Evolutionary conservation across 208 protist species (phyloP).

Genomic region (Novymonas esmeraldas): DNA sequence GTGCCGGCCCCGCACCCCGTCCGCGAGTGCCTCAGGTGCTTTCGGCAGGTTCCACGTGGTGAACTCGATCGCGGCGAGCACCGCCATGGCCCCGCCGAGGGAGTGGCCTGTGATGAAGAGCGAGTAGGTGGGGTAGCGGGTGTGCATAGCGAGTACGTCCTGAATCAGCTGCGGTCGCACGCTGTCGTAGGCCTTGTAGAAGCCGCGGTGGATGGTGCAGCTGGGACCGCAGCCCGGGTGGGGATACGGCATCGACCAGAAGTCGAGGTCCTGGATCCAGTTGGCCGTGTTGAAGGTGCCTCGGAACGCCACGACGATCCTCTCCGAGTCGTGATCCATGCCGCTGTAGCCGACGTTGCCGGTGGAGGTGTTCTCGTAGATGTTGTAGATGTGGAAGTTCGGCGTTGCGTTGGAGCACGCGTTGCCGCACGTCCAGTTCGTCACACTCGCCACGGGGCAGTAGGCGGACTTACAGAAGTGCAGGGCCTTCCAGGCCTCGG

Average conservation of each 20-base stretch:
- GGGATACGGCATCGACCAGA: conserved; percentile 43
- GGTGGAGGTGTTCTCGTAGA: conserved; percentile 39
- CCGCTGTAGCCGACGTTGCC: conserved; percentile 45
- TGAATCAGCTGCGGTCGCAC: conserved; percentile 30
- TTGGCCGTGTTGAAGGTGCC: conserved; percentile 60
- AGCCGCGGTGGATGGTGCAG: conserved; percentile 64
- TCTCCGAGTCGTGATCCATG: conserved; percentile 21
- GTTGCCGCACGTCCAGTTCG: conserved; percentile 42
- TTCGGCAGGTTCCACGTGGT: conserved; percentile 1
- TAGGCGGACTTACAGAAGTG: conserved; percentile 57
- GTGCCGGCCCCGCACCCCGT: not conserved
- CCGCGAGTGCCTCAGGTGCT: not conserved
- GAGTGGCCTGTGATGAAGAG: conserved; percentile 81
- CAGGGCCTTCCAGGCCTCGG: conserved; percentile 34
- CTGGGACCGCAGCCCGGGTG: conserved; percentile 11
- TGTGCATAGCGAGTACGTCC: conserved; percentile 37
- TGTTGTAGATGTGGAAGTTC: conserved; percentile 31
- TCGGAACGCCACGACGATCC: conserved; percentile 66
- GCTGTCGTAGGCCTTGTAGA: conserved; percentile 50
- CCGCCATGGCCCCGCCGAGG: conserved; percentile 71
- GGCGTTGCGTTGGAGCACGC: conserved; percentile 19
- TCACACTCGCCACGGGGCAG: conserved; percentile 33
- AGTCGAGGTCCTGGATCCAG: conserved; percentile 68
- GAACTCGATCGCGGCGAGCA: conserved; percentile 50
- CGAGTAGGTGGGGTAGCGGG: conserved; percentile 29